Percentiles rank a stretch among this genome's conserved stretches.
These are phyloP conservation scores for Cryptococcus sp. DNA, from an alignment of 1,284 basidiomycete species.

Conservation along the genomic window DNA sequence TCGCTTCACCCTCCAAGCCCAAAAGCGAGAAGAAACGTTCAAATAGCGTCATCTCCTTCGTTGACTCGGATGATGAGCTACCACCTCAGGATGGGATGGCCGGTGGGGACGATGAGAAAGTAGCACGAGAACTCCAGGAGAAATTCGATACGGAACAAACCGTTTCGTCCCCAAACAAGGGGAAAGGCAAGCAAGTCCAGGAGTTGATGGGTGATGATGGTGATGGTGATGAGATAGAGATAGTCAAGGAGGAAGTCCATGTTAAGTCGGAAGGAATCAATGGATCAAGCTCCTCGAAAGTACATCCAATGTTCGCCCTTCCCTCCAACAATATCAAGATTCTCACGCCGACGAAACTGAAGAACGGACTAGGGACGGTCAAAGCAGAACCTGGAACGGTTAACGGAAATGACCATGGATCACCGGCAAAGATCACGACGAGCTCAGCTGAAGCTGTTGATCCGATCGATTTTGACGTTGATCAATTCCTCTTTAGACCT, in stretches of 20 bases:
- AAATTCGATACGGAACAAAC: not conserved
- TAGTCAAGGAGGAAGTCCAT: not conserved
- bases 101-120: slow-evolving; percentile 11
- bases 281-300: not conserved
- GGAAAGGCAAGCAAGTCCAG: slow-evolving; percentile 6
- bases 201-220: not conserved
- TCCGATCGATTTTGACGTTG: slow-evolving; percentile 45
- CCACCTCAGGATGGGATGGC: too few relatives aligned
- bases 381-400: not conserved
- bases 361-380: too few relatives aligned
- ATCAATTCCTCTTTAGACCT: slow-evolving; percentile 47
- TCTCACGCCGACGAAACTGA: slow-evolving; percentile 6
- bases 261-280: not conserved
- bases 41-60: slow-evolving; percentile 27
- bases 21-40: slow-evolving; percentile 3
- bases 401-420: not conserved
- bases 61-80: slow-evolving; percentile 37
- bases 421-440: slow-evolving; percentile 14
- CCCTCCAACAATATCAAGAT: too few relatives aligned
- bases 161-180: slow-evolving; percentile 1
- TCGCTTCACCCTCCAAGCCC: slow-evolving; percentile 28
- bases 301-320: not conserved
- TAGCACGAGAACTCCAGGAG: not conserved
- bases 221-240: not conserved
- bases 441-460: slow-evolving; percentile 26